Percentiles rank a stretch among this genome's conserved stretches.
Evolutionary conservation across 2,329 filamentous ascomycete species (phyloP).

Genomic region (Teratosphaeria gauchensis): DNA sequence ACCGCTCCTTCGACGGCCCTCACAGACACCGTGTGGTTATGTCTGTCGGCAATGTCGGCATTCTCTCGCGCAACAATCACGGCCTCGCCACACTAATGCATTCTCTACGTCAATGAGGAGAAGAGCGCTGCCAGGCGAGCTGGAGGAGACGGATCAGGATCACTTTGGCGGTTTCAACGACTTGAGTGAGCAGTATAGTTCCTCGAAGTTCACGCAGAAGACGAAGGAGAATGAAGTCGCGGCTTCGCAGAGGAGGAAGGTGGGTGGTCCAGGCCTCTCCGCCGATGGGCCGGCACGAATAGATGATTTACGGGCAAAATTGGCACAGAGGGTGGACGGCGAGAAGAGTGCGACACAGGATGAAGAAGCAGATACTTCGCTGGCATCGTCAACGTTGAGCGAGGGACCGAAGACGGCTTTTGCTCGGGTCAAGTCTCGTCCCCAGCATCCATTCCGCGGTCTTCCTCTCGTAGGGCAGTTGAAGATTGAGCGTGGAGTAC

Average conservation of each 20-base stretch:
- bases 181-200: background rate
- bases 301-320: background rate
- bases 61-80: background rate
- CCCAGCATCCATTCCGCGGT: background rate
- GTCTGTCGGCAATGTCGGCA: slow-evolving; percentile 3
- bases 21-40: slow-evolving; percentile 2
- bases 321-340: background rate
- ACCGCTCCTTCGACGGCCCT: slow-evolving; percentile 1
- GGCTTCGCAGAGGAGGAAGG: background rate
- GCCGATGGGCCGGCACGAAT: background rate
- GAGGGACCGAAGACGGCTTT: background rate
- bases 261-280: background rate
- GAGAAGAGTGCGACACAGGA: background rate
- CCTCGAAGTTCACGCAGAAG: background rate
- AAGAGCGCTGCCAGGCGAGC: background rate
- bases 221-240: background rate
- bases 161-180: background rate
- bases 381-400: background rate
- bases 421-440: background rate
- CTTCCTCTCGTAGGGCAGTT: background rate
- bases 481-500: background rate
- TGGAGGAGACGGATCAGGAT: background rate
- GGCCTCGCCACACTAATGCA: background rate
- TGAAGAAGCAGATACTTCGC: background rate
- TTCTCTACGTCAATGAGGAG: background rate